Evolutionary conservation across 2,329 filamentous ascomycete species (phyloP), one percentile per base, ranked within the genome.

Genomic region (Nothophaeocryptopus gaeumannii): DNA sequence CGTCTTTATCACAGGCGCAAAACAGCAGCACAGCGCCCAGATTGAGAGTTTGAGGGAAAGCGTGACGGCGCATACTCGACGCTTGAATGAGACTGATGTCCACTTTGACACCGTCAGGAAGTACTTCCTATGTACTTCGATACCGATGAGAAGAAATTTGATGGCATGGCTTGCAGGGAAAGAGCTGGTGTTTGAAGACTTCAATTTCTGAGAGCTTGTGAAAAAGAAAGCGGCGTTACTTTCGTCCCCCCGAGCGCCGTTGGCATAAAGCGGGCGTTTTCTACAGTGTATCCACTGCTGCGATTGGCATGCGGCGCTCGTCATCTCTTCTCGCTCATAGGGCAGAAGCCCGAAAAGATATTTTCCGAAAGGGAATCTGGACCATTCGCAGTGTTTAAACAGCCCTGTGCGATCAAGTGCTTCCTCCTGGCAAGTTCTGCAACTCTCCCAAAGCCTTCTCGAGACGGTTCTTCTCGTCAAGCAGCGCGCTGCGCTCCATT

Each of bases 81-180:
- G 81, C 42, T 65, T 84, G 26, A 47, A 55, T 8, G 71, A 73
- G 36, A 56, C 55, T 2, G 81, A 85, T 66, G 29, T 81, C 7
- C 61, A 66, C 12, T 49, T 67, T 5, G 49, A 20, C 0, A 60
- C 67, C 34, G 68, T 69, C 3, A 62, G 69, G 9, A 74, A 66
- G 38, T 85, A 80, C 77, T 85, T 83, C 68, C 53, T 85, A 5
- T 86, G 83, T 64, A 78, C 80, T 0, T 76, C 78, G 0, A 70
- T 72, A 14, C 56, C 58, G 8, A 66, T 86, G 59, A 73, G 78
- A 49, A 75, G 73, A 44, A 61, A 70, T 13, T 58, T 84, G 13
- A 46, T 76, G 47, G 59, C 63, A 8, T 81, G 79, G 78, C 55
- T 81, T 42, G 55, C 66, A 12, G 76, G 72, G 5, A 70, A 71